Evolutionary conservation across 352 stramenopile species (phyloP).

Genomic region (Phytophthora tentaculata): DNA sequence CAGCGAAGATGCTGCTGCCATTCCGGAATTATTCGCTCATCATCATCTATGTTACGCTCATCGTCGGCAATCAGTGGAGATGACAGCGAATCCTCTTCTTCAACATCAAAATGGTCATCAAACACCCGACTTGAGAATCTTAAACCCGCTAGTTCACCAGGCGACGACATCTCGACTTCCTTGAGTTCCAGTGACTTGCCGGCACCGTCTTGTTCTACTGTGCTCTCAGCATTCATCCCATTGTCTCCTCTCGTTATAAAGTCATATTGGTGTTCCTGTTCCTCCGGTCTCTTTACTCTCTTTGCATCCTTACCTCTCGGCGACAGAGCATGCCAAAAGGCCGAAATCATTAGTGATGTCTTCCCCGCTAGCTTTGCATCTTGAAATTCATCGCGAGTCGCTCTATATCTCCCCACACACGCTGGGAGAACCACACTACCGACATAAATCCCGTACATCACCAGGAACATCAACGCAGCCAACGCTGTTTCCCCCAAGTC

Average conservation of each 20-base stretch:
- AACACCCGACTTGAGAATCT: constrained; percentile 57
- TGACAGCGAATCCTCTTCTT: constrained; percentile 56
- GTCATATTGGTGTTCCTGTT: constrained; percentile 38
- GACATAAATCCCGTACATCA: constrained; percentile 67
- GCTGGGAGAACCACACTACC: constrained; percentile 59
- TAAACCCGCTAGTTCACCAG: constrained; percentile 15
- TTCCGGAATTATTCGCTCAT: constrained; percentile 56
- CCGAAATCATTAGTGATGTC: constrained; percentile 56
- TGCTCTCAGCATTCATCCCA: constrained; percentile 21
- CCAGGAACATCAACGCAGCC: constrained; percentile 53
- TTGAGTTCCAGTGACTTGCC: constrained; percentile 9
- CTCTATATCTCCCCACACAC: constrained; percentile 47
- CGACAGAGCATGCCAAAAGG: constrained; percentile 80
- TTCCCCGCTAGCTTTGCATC: constrained; percentile 22
- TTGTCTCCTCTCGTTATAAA: constrained; percentile 52
- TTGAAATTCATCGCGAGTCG: constrained; percentile 15
- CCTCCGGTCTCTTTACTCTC: constrained; percentile 14
- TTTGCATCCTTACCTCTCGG: constrained; percentile 29
- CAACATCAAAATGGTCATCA: constrained; percentile 69
- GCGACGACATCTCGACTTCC: constrained; percentile 35
- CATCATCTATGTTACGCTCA: constrained; percentile 34
- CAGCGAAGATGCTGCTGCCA: constrained; percentile 79
- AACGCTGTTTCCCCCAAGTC: constrained; percentile 28
- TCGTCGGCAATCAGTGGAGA: constrained; percentile 67
- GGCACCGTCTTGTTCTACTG: constrained; percentile 1